Percentiles rank a stretch among this genome's conserved stretches.
These are phyloP conservation scores for Pythium sukuiense DNA, from an alignment of 352 stramenopile species.

Conservation along the genomic window DNA sequence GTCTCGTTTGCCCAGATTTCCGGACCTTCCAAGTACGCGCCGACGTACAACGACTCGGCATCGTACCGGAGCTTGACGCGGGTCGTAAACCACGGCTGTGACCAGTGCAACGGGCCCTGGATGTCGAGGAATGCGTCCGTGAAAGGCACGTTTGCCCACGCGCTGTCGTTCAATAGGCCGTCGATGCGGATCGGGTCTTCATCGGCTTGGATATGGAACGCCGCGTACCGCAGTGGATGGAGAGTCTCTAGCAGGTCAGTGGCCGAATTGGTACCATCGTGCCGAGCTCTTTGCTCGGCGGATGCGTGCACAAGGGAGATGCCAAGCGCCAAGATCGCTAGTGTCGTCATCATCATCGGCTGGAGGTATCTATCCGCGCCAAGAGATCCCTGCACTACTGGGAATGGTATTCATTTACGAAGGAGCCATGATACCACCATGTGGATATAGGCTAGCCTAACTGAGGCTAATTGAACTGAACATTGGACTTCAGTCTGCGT, in stretches of 20 bases:
- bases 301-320: too few relatives aligned
- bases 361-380: too few relatives aligned
- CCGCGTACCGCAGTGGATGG: constrained; percentile 40
- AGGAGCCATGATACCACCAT: too few relatives aligned
- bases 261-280: constrained; percentile 11
- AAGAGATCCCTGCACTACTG: too few relatives aligned
- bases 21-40: constrained; percentile 63
- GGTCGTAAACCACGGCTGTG: constrained; percentile 70
- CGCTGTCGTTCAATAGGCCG: constrained; percentile 55
- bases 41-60: constrained; percentile 68
- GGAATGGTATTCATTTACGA: not conserved
- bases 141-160: constrained; percentile 56
- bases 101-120: constrained; percentile 48
- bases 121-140: constrained; percentile 73
- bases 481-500: not conserved
- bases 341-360: not conserved
- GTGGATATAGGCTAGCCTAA: not conserved
- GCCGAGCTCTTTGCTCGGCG: too few relatives aligned
- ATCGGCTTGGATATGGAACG: constrained; percentile 33
- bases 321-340: not conserved
- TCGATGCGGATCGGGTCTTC: constrained; percentile 39
- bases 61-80: constrained; percentile 79
- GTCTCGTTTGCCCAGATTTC: constrained; percentile 72
- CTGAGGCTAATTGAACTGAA: not conserved
- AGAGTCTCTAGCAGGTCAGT: constrained; percentile 10